These are phyloP conservation scores for Fusarium citri DNA, from an alignment of 2,329 filamentous ascomycete species.

Conservation along the genomic window DNA sequence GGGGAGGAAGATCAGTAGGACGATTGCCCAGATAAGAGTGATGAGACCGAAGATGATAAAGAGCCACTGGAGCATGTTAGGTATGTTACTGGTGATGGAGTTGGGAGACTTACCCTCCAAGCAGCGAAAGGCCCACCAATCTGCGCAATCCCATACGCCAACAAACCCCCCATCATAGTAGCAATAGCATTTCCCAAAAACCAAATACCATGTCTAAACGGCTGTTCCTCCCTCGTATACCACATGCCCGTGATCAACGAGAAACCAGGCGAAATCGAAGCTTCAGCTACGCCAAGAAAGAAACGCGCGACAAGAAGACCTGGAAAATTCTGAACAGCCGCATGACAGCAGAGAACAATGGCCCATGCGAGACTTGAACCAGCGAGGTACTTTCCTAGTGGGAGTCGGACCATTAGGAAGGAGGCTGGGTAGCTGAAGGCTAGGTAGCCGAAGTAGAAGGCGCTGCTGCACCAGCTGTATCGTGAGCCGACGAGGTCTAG, in stretches of 20 bases:
- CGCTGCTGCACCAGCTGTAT: slow-evolving; percentile 42
- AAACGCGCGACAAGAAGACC: slow-evolving; percentile 34
- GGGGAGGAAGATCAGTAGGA: slow-evolving; percentile 31
- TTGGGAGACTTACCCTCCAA: slow-evolving; percentile 29
- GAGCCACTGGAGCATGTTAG: slow-evolving; percentile 17
- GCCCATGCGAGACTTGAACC: slow-evolving; percentile 39
- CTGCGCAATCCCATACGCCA: slow-evolving; percentile 40
- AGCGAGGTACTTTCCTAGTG: slow-evolving; percentile 35
- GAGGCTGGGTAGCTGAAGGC: slow-evolving; percentile 42
- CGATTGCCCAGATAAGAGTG: slow-evolving; percentile 31
- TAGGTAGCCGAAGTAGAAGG: slow-evolving; percentile 42
- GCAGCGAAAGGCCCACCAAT: slow-evolving; percentile 26
- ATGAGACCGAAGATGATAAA: slow-evolving; percentile 42
- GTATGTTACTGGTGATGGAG: too few relatives aligned
- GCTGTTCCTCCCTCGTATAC: slow-evolving; percentile 41
- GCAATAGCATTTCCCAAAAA: slow-evolving; percentile 41
- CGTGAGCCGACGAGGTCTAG: slow-evolving; percentile 29
- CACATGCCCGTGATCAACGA: slow-evolving; percentile 43
- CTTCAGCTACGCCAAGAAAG: slow-evolving; percentile 41
- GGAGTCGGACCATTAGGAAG: slow-evolving; percentile 39
- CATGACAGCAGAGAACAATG: slow-evolving; percentile 34
- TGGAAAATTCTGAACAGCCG: slow-evolving; percentile 31
- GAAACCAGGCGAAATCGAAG: slow-evolving; percentile 41
- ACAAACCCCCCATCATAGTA: slow-evolving; percentile 35
- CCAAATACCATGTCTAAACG: slow-evolving; percentile 41